Percentiles rank a stretch among this genome's conserved stretches.
Conservation (phyloP, 2,329 filamentous ascomycete genomes). For the Pseudogymnoascus sp. region DNA sequence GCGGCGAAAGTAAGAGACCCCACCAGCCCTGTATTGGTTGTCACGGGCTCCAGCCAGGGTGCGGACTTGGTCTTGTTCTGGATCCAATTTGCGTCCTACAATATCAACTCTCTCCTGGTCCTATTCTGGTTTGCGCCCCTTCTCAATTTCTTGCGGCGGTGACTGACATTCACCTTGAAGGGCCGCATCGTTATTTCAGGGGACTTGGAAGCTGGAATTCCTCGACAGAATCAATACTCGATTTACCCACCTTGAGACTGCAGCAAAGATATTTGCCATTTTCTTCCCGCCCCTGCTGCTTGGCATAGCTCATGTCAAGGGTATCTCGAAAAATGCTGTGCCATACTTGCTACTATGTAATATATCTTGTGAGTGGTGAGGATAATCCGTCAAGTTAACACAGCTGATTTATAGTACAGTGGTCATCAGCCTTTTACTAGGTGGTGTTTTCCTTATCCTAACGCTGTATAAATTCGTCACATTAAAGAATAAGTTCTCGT, state of each 20-base stretch:
- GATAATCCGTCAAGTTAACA: not conserved
- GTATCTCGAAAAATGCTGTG: not conserved
- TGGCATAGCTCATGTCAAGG: not conserved
- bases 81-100: constrained; percentile 11
- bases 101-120: constrained; percentile 9
- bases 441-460: constrained; percentile 30
- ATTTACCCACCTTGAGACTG: not conserved
- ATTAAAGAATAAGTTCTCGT: not conserved
- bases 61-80: constrained; percentile 11
- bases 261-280: constrained; percentile 9
- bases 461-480: constrained; percentile 35
- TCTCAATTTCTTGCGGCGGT: not conserved
- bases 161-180: not conserved
- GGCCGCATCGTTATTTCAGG: not conserved
- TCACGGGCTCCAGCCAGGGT: constrained; percentile 6
- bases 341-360: not conserved
- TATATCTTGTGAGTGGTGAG: not conserved
- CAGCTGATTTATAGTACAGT: constrained; percentile 25
- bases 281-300: constrained; percentile 8
- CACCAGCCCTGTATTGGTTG: not conserved
- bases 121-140: constrained; percentile 11
- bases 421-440: constrained; percentile 30
- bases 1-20: not conserved
- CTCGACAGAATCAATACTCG: not conserved
- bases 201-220: not conserved